These are phyloP conservation scores for Galeopsis tetrahit DNA, from an alignment of 257 asterid species.

Conservation along the genomic window DNA sequence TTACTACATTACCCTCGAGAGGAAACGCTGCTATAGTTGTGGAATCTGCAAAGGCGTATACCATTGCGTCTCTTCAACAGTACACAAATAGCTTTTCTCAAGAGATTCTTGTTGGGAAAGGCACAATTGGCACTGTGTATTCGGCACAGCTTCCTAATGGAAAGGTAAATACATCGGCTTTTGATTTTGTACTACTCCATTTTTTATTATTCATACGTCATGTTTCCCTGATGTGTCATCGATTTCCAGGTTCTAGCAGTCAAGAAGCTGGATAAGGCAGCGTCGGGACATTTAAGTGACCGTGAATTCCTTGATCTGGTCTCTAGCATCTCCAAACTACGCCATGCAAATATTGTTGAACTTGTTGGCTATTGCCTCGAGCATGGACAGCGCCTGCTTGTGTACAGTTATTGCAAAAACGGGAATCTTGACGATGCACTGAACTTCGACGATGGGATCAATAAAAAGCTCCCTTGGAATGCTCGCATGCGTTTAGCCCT, in stretches of 20 bases:
- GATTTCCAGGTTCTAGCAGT: slow-evolving; percentile 71
- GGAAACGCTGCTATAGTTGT: slow-evolving; percentile 40
- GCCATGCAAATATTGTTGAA: slow-evolving; percentile 65
- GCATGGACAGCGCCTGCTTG: slow-evolving; percentile 82
- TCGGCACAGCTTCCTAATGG: slow-evolving; percentile 77
- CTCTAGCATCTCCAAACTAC: slow-evolving; percentile 58
- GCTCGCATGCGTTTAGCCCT: slow-evolving; percentile 78
- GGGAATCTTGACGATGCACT: slow-evolving; percentile 88
- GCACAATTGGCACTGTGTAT: slow-evolving; percentile 77
- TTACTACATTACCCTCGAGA: slow-evolving; percentile 45
- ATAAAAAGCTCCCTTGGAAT: slow-evolving; percentile 80
- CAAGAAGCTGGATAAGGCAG: slow-evolving; percentile 70
- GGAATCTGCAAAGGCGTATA: slow-evolving; percentile 50
- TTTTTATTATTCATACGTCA: background rate
- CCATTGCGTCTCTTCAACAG: slow-evolving; percentile 84
- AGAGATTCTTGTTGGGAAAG: slow-evolving; percentile 81
- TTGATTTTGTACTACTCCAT: too few relatives aligned
- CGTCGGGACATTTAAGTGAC: slow-evolving; percentile 57
- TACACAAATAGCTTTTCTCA: slow-evolving; percentile 86
- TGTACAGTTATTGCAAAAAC: slow-evolving; percentile 66
- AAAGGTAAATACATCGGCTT: slow-evolving; percentile 50
- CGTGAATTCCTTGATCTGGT: slow-evolving; percentile 75
- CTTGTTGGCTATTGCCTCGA: slow-evolving; percentile 86
- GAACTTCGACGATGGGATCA: slow-evolving; percentile 66
- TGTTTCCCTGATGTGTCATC: slow-evolving; percentile 11